Conservation (phyloP, 305 asterid species). For the Fraxinus xanthoxyloides region DNA sequence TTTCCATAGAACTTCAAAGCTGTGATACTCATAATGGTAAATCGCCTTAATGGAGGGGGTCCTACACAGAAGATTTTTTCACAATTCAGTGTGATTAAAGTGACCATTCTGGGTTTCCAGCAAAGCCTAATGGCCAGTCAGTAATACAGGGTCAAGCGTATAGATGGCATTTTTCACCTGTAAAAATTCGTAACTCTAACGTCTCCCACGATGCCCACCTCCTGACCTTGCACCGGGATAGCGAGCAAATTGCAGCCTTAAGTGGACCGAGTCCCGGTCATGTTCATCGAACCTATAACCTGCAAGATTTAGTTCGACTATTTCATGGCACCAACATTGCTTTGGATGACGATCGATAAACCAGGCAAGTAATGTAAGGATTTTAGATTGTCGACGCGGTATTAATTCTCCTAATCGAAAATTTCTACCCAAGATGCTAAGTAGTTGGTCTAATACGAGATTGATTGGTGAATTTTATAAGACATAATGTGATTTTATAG, state of each 20-base stretch:
- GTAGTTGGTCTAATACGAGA: not conserved
- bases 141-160: slow-evolving; percentile 27
- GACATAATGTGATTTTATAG: not conserved
- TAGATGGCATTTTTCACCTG: slow-evolving; percentile 59
- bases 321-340: slow-evolving; percentile 38
- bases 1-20: slow-evolving; percentile 25
- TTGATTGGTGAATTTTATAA: not conserved
- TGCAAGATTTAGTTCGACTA: slow-evolving; percentile 61
- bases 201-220: slow-evolving; percentile 72
- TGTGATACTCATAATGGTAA: slow-evolving; percentile 18
- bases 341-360: slow-evolving; percentile 21
- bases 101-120: slow-evolving; percentile 23
- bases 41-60: slow-evolving; percentile 26
- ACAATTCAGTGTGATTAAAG: slow-evolving; percentile 30
- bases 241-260: slow-evolving; percentile 86
- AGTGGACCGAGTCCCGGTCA: slow-evolving; percentile 65
- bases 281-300: slow-evolving; percentile 81
- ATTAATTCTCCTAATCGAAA: slow-evolving; percentile 6
- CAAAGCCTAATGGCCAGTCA: slow-evolving; percentile 26
- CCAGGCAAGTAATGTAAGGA: slow-evolving; percentile 21
- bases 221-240: slow-evolving; percentile 86
- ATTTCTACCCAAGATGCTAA: not conserved
- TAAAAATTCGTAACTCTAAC: slow-evolving; percentile 40
- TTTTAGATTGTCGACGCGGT: slow-evolving; percentile 16
- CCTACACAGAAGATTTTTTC: slow-evolving; percentile 46